Base-by-base conservation (phyloP, 2,329 filamentous ascomycete species). In the Fusarium sp. region DNA sequence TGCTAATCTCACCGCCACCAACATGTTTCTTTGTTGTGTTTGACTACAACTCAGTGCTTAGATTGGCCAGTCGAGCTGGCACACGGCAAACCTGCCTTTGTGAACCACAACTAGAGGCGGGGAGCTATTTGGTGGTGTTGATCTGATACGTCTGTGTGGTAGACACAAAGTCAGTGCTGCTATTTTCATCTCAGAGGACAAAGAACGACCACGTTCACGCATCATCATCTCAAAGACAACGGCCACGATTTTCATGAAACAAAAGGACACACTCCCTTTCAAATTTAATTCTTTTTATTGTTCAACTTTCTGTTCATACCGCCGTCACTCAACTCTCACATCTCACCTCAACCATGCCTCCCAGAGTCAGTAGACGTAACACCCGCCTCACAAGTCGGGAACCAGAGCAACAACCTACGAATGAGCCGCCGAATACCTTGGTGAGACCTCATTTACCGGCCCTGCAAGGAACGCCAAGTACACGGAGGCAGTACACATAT, bases 401-500 rank as follows among this genome's bases (percentile, higher is more conserved):
- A 24, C 72, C 72, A 5, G 77, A 79, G 14, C 52, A 62, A 15
- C 28, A 39, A 28, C 28, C 58, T 15, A 18, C 70, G 15, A 64
- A 65, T 38, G 62, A 73, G 13, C 47, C 59, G 32, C 50, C 63
- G 15, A 70, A 52, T 39, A 26, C 48, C 5, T 36, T 79, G 36
- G 62, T 72, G 22, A 64, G 73, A 18, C 77, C 78, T 20, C 66
- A 75, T 15, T 56, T 79, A 18, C 78, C 79, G 2, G 24, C 55
- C 8, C 64, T 81, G 9, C 51, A 68, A 41, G 82, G 80, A 8
- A 83, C 82, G 1, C 81, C 82, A 10, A 82, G 81, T 50, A 78
- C 81, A 17, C 77, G 82, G 36, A 77, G 82, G 44, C 82, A 83
- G 67, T 84, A 83, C 63, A 79, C 81, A 3, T 84, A 84, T 72